Percentiles rank a stretch among this genome's conserved stretches.
Conservation (phyloP, 345 rosid genomes). For the Corchorus capsularis region DNA sequence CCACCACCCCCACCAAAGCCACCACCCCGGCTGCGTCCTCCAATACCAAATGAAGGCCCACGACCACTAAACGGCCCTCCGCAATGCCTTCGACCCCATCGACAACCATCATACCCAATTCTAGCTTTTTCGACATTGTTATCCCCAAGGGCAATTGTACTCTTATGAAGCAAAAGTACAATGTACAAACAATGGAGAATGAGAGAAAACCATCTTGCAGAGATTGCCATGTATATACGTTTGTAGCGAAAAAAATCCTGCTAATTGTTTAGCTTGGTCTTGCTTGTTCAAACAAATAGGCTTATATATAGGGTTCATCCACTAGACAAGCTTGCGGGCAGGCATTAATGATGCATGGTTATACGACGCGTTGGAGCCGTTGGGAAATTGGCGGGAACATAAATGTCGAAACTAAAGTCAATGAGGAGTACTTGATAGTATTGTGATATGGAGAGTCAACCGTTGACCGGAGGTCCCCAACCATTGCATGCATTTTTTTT, state of each 20-base stretch:
- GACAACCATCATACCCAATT: background rate
- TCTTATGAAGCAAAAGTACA: background rate
- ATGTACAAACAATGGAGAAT: background rate
- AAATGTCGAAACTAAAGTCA: background rate
- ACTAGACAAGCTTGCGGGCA: too few species aligned
- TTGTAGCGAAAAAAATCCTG: too few species aligned
- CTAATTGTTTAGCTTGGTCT: background rate
- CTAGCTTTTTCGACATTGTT: background rate
- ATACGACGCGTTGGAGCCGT: background rate
- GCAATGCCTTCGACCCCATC: background rate
- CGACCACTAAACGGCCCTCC: background rate
- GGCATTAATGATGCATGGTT: background rate
- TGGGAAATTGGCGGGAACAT: background rate
- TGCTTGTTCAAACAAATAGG: background rate
- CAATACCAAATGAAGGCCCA: background rate
- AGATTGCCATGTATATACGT: too few species aligned
- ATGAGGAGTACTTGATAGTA: background rate
- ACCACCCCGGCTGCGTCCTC: background rate
- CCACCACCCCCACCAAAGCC: background rate
- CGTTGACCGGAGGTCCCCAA: too few species aligned
- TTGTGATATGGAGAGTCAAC: too few species aligned
- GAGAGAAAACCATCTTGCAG: background rate
- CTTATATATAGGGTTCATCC: too few species aligned
- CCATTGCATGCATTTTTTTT: too few species aligned
- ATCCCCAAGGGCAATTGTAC: background rate